Base-by-base conservation (phyloP, 148 eudicot species). In the Vaccinium macrocarpon region DNA sequence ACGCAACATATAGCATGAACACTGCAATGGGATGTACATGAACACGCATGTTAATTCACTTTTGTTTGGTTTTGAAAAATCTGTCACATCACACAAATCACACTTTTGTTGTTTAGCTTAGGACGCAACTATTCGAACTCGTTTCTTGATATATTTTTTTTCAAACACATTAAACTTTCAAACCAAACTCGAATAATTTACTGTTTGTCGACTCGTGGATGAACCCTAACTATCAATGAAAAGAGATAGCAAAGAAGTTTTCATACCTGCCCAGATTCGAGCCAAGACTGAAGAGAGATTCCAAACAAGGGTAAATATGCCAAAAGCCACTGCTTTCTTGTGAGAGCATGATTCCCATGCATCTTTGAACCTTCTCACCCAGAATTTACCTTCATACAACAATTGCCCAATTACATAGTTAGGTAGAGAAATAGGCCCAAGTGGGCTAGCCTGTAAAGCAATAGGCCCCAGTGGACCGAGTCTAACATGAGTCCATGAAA, bases 341-440 rank as follows among this genome's bases (percentile, higher is more conserved):
- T 94, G 97, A 74, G 94, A 81, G 83, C 97, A 94, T n/a, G 94
- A 84, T 18, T 90, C 92, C 95, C 95, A 94, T 48, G 91, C 95
- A 75, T 94, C 97, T 70, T 55, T 52, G 84, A 94, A 92, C 6
- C 95, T 88, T 71, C 90, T 79, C 73, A 94, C 84, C 95, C 95
- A 94, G 86, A 92, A 92, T 50, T 86, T 92, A 73, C 92, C 97
- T 94, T 78, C 85, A 86, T 32, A 35, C 38, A 42, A 8, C 48
- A 53, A 1, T 18, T 73, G 68, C 23, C 10, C 64, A 59, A 18
- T 59, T 59, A 59, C 9, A 5, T 19, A 59, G 0, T 35, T 35
- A 35, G 38, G 46, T 42, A 42, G 6, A 42, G 46, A 4, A 42
- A 42, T 42, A 42, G 46, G 46, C 46, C 46, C 46, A 42, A 42